phyloP scores from a whole-genome alignment of 306 rosid genomes.

The Pyrus bretschneideri region DNA sequence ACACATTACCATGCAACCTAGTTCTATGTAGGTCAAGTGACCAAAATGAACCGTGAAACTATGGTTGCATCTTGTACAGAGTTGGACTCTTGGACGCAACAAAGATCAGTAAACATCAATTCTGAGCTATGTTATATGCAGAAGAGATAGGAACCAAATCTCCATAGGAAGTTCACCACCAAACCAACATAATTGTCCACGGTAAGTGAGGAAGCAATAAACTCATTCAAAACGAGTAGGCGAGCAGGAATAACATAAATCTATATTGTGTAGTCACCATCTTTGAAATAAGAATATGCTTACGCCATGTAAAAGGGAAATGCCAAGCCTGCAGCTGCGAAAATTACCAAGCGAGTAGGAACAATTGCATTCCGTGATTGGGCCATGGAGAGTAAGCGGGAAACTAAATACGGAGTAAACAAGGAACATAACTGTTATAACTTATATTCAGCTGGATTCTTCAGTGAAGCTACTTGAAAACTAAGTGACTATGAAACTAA shows the following conservation, averaged over 20 bases:
- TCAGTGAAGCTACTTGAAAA: not conserved
- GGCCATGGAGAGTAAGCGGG: conserved; percentile 30
- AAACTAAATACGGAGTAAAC: not conserved
- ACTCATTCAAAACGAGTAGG: too few species aligned
- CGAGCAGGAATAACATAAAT: not conserved
- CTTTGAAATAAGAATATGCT: conserved; percentile 12
- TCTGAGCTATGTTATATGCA: too few species aligned
- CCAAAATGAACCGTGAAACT: too few species aligned
- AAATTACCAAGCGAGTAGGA: conserved; percentile 59
- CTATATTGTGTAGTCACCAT: not conserved
- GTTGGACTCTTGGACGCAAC: too few species aligned
- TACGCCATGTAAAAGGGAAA: conserved; percentile 99
- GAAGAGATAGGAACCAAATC: too few species aligned
- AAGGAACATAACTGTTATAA: not conserved
- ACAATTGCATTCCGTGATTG: conserved; percentile 54
- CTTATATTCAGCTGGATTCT: not conserved
- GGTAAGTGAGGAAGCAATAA: too few species aligned
- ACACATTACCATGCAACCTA: too few species aligned
- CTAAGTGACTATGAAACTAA: not conserved
- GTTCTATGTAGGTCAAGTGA: too few species aligned
- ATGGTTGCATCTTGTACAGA: too few species aligned
- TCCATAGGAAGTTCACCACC: too few species aligned
- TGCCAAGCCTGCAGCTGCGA: conserved; percentile 73
- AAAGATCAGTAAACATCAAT: too few species aligned
- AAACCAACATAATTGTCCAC: too few species aligned